phyloP scores from a whole-genome alignment of 192 early-diverging fungal species.

The Haplosporangium gracile region DNA sequence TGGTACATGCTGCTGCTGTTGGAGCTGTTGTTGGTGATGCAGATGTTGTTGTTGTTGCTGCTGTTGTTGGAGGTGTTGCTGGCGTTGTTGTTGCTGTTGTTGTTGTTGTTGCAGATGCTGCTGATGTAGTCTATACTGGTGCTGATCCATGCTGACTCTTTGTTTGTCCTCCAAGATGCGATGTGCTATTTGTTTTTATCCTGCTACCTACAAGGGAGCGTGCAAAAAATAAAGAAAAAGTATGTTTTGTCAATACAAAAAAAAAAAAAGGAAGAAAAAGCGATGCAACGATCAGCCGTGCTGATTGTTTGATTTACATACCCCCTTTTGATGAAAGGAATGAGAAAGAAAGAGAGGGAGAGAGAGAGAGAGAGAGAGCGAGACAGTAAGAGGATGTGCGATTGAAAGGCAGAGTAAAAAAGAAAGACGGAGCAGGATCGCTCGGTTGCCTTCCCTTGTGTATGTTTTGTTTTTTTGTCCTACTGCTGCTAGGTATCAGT shows the following conservation, averaged over 20 bases:
- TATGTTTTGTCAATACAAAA: neutral
- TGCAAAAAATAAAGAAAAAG: neutral
- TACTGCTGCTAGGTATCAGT: too few relatives aligned
- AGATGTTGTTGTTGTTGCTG: neutral
- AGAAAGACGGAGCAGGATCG: neutral
- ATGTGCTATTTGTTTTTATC: neutral
- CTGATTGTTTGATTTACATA: neutral
- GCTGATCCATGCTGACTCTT: conserved; percentile 17
- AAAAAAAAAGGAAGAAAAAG: neutral
- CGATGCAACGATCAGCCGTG: neutral
- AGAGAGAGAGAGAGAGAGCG: neutral
- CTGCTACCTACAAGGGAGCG: neutral
- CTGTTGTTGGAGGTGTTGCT: neutral
- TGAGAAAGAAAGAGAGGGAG: neutral
- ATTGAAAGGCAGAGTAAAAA: neutral
- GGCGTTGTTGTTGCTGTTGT: neutral
- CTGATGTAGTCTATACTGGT: conserved; percentile 10
- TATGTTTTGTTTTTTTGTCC: too few relatives aligned
- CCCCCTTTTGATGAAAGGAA: neutral
- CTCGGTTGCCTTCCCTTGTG: too few relatives aligned
- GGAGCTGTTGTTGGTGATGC: neutral
- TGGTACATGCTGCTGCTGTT: neutral
- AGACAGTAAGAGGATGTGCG: neutral
- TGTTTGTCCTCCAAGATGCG: too few relatives aligned
- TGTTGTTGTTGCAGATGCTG: conserved; percentile 15